Conservation (phyloP, 208 protist species). For the Wallacemonas sp. region DNA sequence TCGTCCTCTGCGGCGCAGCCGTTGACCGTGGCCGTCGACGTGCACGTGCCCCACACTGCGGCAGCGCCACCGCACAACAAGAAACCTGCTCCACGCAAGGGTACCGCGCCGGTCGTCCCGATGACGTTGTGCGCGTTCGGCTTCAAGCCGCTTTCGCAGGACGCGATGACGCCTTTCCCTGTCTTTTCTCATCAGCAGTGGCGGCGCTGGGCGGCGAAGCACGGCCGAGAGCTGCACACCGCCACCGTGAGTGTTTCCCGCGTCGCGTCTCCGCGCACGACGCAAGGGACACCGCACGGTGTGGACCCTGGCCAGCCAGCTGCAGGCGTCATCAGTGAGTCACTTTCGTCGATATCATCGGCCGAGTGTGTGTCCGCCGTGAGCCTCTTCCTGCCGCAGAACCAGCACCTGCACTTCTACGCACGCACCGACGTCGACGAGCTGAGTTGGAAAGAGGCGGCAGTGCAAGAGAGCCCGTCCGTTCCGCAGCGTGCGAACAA, state of each 20-base stretch:
- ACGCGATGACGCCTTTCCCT: background rate
- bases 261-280: background rate
- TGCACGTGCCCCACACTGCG: no score
- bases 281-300: no score
- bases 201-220: background rate
- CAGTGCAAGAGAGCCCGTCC: no score
- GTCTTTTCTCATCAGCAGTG: background rate
- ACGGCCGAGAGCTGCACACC: background rate
- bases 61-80: background rate
- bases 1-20: no score
- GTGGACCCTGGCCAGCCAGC: no score
- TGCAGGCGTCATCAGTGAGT: no score
- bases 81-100: no score
- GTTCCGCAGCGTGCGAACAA: no score
- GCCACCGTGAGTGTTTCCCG: background rate
- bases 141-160: background rate
- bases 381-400: background rate
- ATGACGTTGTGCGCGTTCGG: background rate
- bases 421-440: no score
- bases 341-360: no score
- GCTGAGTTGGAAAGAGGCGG: no score
- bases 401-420: conserved; percentile 4
- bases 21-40: no score
- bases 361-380: background rate
- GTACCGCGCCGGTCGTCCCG: background rate